Base-by-base conservation (phyloP, 176 grass and related monocot genomes). In the Leersia perrieri region DNA sequence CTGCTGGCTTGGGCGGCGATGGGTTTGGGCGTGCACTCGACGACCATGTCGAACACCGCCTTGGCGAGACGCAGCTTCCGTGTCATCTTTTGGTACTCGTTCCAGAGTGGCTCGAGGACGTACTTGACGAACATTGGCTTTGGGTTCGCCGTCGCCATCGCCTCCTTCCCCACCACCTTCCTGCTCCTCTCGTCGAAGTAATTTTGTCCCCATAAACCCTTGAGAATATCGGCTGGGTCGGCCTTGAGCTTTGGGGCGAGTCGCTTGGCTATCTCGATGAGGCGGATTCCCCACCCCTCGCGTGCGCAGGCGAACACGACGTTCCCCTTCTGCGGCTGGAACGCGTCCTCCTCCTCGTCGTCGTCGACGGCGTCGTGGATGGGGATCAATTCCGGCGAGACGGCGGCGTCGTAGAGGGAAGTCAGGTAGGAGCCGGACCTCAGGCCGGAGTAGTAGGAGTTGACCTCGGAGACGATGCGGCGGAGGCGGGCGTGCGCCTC, bases 111-210 rank as follows among this genome's bases (percentile, higher is more conserved):
- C 57, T 89, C 91, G 20, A 98, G 68, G 26, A 94, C 83, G 33
- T 86, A 93, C 72, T 98, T 82, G 51, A 89, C 92, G 65, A 98
- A 98, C 90, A 98, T 94, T 10, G 95, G 95, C 60, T 89, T 80
- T 25, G 82, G 88, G 78, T 98, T 89, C 25, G 81, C 70, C 9
- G 33, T 41, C 60, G 85, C 79, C 61, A 88, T 89, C 11, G 75
- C 66, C 72, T 91, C 93, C 86, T 98, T 98, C 41, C 95, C 90
- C 22, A 94, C 88, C 58, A 94, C 88, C 78, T 70, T 98, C 70
- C 45, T 87, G 33, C 86, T 90, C 83, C 80, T 88, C 66, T 83
- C 89, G 22, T 94, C 79, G 15, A 83, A 89, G 81, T 92, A 98
- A 3, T 84, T 77, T 0, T 83, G 71, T 0, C 90, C 95, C 95